Evolutionary conservation across 2,329 filamentous ascomycete species (phyloP).

Genomic region (Dactylellina sp.): DNA sequence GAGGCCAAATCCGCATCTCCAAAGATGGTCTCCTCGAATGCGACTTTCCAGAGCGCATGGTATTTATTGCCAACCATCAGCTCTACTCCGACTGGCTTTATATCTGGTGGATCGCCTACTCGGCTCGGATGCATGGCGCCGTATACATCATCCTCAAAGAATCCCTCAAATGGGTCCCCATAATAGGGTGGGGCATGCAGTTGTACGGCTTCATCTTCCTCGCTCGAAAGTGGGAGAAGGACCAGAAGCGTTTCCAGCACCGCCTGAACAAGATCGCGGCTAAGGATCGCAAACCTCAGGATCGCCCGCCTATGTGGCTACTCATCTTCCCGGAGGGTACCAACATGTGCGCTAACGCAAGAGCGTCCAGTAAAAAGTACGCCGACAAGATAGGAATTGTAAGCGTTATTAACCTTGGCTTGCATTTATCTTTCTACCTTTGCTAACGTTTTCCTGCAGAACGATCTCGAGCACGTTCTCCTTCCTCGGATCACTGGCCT

Average conservation of each 20-base stretch:
- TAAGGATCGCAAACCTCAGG: slow-evolving; percentile 70
- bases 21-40: slow-evolving; percentile 80
- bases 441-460: slow-evolving; percentile 57
- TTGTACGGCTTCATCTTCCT: slow-evolving; percentile 93
- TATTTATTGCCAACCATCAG: slow-evolving; percentile 90
- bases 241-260: slow-evolving; percentile 79
- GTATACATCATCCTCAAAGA: slow-evolving; percentile 93
- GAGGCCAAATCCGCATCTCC: slow-evolving; percentile 77
- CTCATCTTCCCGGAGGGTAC: slow-evolving; percentile 89
- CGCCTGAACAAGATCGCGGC: slow-evolving; percentile 77
- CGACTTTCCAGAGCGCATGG: slow-evolving; percentile 81
- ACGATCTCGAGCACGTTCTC: slow-evolving; percentile 79
- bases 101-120: slow-evolving; percentile 93
- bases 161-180: slow-evolving; percentile 81
- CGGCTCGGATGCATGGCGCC: slow-evolving; percentile 83
- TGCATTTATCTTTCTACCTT: not conserved
- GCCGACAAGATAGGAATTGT: slow-evolving; percentile 77
- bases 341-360: slow-evolving; percentile 78
- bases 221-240: slow-evolving; percentile 86
- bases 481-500: slow-evolving; percentile 83
- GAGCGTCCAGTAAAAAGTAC: slow-evolving; percentile 78
- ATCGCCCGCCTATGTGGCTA: slow-evolving; percentile 81
- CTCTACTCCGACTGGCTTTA: slow-evolving; percentile 94
- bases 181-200: slow-evolving; percentile 80
- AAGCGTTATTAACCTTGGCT: not conserved